Evolutionary conservation across 345 rosid species (phyloP).

Genomic region (Punica granatum): DNA sequence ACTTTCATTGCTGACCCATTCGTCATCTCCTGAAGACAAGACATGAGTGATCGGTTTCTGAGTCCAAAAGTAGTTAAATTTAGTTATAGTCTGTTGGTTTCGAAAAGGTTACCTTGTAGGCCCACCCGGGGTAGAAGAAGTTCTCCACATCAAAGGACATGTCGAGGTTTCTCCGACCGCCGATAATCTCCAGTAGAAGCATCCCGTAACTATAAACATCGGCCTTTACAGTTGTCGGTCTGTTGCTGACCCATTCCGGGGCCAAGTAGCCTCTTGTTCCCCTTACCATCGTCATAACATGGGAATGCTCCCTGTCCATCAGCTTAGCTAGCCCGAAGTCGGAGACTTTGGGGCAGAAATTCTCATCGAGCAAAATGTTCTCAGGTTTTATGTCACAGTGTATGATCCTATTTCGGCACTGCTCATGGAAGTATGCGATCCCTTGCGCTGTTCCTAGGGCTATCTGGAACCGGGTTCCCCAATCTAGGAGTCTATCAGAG

Average conservation of each 20-base stretch:
- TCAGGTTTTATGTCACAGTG: constrained; percentile 73
- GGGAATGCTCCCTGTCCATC: constrained; percentile 67
- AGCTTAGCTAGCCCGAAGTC: constrained; percentile 72
- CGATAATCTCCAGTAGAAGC: constrained; percentile 69
- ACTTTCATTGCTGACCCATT: constrained; percentile 39
- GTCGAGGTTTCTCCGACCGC: constrained; percentile 75
- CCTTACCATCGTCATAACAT: constrained; percentile 65
- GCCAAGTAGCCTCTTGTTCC: constrained; percentile 77
- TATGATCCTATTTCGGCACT: constrained; percentile 58
- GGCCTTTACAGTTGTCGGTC: constrained; percentile 69
- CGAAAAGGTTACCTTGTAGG: constrained; percentile 50
- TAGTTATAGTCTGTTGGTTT: background rate
- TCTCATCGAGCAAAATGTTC: constrained; percentile 53
- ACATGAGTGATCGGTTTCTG: background rate
- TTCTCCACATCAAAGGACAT: constrained; percentile 44
- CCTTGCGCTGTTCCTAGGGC: constrained; percentile 64
- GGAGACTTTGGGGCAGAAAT: constrained; percentile 57
- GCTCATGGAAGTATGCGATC: constrained; percentile 70
- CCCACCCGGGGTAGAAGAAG: constrained; percentile 88
- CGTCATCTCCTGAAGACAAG: constrained; percentile 32
- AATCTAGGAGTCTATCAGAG: constrained; percentile 31
- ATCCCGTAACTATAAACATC: constrained; percentile 84
- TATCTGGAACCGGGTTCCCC: constrained; percentile 54
- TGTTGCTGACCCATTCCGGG: constrained; percentile 70
- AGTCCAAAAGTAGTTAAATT: background rate